These are phyloP conservation scores for Arachis monticola DNA, from an alignment of 331 rosid genomes.

Conservation along the genomic window DNA sequence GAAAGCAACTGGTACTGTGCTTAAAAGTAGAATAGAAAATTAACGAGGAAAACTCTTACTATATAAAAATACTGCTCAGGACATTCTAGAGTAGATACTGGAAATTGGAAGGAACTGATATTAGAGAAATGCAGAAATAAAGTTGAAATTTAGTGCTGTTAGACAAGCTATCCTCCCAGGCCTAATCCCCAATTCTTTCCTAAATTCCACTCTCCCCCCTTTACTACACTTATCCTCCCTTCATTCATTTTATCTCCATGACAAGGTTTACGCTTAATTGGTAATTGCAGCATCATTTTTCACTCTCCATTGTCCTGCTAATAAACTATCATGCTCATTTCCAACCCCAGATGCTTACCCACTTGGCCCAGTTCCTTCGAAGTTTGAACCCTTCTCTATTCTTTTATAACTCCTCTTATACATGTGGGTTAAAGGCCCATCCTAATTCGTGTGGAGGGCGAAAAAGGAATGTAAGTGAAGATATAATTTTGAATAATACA, in stretches of 20 bases:
- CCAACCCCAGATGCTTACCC: background rate
- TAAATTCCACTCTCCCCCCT: background rate
- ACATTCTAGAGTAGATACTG: no score
- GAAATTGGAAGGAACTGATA: background rate
- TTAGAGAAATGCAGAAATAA: background rate
- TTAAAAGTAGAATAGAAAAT: no score
- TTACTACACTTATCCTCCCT: background rate
- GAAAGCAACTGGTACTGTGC: no score
- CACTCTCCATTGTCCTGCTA: background rate
- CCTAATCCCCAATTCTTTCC: background rate
- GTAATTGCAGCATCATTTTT: background rate
- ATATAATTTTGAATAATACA: conserved; percentile 28
- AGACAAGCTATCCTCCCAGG: background rate
- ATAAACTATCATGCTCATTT: background rate
- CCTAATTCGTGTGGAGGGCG: background rate
- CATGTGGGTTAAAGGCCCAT: background rate
- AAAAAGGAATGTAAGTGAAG: background rate
- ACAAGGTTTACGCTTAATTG: background rate
- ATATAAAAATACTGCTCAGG: no score
- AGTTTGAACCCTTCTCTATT: background rate
- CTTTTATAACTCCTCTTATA: background rate
- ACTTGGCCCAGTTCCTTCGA: background rate
- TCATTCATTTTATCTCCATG: background rate
- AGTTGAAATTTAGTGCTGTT: background rate
- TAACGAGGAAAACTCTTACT: no score